Base-by-base conservation (phyloP, 305 asterid genomes). In the Plantago lanceolata region DNA sequence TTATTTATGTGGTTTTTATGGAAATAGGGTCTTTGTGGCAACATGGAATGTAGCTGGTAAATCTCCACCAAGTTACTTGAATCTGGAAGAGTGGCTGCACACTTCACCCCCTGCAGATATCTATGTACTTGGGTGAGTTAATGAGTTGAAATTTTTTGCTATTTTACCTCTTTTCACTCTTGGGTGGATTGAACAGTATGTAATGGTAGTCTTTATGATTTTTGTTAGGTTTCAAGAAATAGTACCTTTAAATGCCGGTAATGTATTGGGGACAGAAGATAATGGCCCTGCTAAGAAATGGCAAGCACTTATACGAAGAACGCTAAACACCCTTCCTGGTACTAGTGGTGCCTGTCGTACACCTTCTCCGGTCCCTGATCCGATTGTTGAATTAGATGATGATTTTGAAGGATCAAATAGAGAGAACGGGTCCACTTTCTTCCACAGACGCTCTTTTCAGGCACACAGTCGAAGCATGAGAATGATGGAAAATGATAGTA, bases 11-110 rank as follows among this genome's bases (percentile, higher is more conserved):
- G 31, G 40, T 16, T 55, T 58, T 56, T 63, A 15, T 44, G 17
- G 70, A 20, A 33, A 48, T 48, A 90, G 97, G 73, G 55, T 90
- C 63, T 90, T 90, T 78, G 90, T 83, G 64, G 86, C 95, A 21
- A 90, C 97, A 24, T 90, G 97, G 97, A 90, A 87, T 78, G 97
- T 90, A 68, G 97, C 90, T 52, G 97, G 96, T 29, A 87, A 87
- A 80, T 87, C 97, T 29, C 97, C 97, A 52, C 87, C 96, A 31
- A 76, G 51, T 76, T 60, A 77, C 65, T 74, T 90, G 56, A 87
- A 79, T 75, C 93, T 90, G 61, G 90, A 85, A 56, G 97, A 90
- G 43, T 90, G 97, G 97, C 77, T 90, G 18, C 89, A 90, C 69
- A 85, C 88, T 5, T 90, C 96, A 57, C 92, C 96, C 63, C 96